Evolutionary conservation across 805 yeast species (phyloP).

Genomic region (Candida montana): DNA sequence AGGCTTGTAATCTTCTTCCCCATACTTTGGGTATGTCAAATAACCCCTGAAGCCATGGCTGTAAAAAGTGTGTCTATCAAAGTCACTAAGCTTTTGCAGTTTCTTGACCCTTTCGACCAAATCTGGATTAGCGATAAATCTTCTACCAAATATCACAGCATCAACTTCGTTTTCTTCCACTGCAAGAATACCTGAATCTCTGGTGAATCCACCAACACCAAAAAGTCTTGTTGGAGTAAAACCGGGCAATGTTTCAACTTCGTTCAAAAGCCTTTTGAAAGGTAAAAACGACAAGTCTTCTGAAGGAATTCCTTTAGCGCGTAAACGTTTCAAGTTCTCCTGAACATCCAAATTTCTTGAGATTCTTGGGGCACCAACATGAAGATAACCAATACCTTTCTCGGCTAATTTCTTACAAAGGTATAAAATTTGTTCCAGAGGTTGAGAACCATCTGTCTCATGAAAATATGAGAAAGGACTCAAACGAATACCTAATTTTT

Average conservation of each 20-base stretch:
- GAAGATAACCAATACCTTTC: neutral
- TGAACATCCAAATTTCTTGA: neutral
- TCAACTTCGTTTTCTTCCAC: neutral
- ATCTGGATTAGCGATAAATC: conserved; percentile 41
- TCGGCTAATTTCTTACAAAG: neutral
- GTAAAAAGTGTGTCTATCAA: conserved; percentile 21
- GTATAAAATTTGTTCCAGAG: neutral
- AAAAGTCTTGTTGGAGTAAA: conserved; percentile 32
- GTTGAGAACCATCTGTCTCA: conserved; percentile 15
- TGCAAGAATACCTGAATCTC: conserved; percentile 4
- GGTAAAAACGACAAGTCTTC: neutral
- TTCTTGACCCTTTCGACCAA: conserved; percentile 32
- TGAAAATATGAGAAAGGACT: conserved; percentile 42
- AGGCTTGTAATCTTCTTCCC: neutral
- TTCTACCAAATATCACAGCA: conserved; percentile 36
- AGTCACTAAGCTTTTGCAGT: conserved; percentile 28
- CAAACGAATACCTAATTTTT: conserved; percentile 14
- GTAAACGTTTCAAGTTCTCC: conserved; percentile 32
- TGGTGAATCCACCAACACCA: conserved; percentile 10
- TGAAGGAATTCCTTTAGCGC: neutral
- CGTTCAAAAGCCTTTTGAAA: neutral
- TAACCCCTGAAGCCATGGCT: neutral
- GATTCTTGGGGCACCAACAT: conserved; percentile 24
- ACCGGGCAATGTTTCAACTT: neutral
- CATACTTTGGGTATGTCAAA: neutral